phyloP scores from a whole-genome alignment of 331 rosid genomes.

The Arachis monticola region DNA sequence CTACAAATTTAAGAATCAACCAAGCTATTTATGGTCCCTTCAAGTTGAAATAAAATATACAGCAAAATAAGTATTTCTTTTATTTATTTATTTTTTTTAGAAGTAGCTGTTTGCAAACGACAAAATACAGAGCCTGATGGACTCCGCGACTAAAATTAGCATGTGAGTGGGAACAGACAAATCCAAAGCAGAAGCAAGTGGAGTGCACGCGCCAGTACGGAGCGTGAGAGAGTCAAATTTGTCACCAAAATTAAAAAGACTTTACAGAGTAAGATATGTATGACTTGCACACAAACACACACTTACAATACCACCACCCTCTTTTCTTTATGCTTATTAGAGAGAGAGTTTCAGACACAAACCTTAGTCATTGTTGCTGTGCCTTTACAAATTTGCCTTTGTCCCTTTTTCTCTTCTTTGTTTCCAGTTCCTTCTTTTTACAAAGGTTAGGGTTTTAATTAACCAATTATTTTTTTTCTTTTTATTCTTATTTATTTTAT shows the following conservation, averaged over 20 bases:
- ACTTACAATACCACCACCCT: background rate
- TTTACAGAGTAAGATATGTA: constrained; percentile 31
- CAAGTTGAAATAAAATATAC: too few relatives aligned
- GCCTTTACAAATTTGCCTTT: constrained; percentile 41
- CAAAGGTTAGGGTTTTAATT: constrained; percentile 57
- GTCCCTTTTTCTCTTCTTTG: constrained; percentile 21
- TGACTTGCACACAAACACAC: constrained; percentile 42
- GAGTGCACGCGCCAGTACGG: constrained; percentile 19
- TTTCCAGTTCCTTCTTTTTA: constrained; percentile 44
- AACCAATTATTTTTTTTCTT: background rate
- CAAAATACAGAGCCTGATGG: background rate
- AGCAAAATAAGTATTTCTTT: too few relatives aligned
- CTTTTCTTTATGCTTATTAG: background rate
- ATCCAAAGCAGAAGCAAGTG: background rate
- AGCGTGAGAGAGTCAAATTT: constrained; percentile 18
- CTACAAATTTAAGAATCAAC: too few relatives aligned
- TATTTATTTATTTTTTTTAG: too few relatives aligned
- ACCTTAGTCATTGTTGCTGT: constrained; percentile 25
- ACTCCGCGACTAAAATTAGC: background rate
- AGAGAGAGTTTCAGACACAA: constrained; percentile 38
- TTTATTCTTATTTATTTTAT: background rate
- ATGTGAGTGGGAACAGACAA: constrained; percentile 2
- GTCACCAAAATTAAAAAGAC: background rate
- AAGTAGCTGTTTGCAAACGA: background rate
- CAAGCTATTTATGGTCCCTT: too few relatives aligned